Base-by-base conservation (phyloP, 2,329 filamentous ascomycete genomes). In the Penicillium hordei region DNA sequence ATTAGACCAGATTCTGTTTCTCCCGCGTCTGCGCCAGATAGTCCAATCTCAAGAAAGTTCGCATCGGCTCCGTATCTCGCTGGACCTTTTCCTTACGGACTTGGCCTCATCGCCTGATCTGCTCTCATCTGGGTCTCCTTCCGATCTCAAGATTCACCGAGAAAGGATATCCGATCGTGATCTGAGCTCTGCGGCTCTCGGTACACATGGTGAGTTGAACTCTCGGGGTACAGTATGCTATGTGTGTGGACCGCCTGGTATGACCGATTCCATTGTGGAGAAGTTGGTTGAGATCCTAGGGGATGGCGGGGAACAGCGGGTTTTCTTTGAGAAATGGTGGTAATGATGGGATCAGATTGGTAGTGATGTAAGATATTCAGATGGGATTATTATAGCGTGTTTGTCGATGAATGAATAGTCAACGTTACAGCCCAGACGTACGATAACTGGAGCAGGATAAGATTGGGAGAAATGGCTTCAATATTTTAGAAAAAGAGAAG, bases 311-410 rank as follows among this genome's bases (percentile, higher is more conserved):
- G 65, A 75, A 29, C 70, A 77, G 51, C 77, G 78, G 48, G 80
- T 88, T 3, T 72, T 86, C 58, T 82, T 76, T 60, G 86, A 88
- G 72, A 87, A 83, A 64, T 88, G 86, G 86, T 88, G 86, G 86
- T 88, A 49, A 67, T 19, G 43, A 46, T 34, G 23, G 27, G 13
- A 12, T n/a, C 21, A 31, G 23, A 34, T 12, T 46, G 13, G 33
- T 29, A 39, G 4, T 17, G 39, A 36, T 45, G 50, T 52, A 45
- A 27, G 3, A 25, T 52, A 34, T 45, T n/a, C 19, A 8, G 15
- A 34, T 17, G 31, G 5, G 12, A 33, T 19, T 29, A 8, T 21
- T 52, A 9, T 13, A 33, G 39, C 15, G 17, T 21, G 39, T 19
- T 36, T 1, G 10, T 34, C 21, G 9, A 19, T 25, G 5, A 34